phyloP scores from a whole-genome alignment of 106 monocot genomes.

The Ottelia alismoides region DNA sequence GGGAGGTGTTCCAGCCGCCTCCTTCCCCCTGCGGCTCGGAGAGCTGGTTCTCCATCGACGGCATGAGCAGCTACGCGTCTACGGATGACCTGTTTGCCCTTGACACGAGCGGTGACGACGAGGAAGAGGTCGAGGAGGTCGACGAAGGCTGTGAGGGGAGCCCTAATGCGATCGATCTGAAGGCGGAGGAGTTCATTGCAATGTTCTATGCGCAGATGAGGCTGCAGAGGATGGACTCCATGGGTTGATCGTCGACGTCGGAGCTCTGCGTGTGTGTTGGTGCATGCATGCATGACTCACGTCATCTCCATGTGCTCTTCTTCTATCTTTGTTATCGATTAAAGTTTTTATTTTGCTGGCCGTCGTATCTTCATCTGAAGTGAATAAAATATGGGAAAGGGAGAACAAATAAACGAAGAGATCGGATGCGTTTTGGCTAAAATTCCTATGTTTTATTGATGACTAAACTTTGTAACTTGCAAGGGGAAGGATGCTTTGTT shows the following conservation, averaged over 20 bases:
- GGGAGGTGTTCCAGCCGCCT: neutral
- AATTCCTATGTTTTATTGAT: too few species aligned
- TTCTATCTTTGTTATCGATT: neutral
- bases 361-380: too few species aligned
- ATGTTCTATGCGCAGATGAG: constrained; percentile 20
- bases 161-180: constrained; percentile 4
- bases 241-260: neutral
- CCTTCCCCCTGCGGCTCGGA: neutral
- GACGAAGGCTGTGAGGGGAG: neutral
- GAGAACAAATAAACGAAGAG: neutral
- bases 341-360: too few species aligned
- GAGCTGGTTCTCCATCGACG: constrained; percentile 2
- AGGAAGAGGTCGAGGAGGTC: neutral
- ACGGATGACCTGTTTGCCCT: constrained; percentile 3
- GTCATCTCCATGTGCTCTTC: too few species aligned
- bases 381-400: neutral
- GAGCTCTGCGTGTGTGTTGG: neutral
- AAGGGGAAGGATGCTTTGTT: too few species aligned
- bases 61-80: constrained; percentile 12
- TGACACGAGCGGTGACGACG: neutral
- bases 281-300: too few species aligned
- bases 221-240: constrained; percentile 2
- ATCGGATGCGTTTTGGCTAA: too few species aligned
- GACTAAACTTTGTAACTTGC: too few species aligned
- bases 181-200: constrained; percentile 20